Evolutionary conservation across 2,329 filamentous ascomycete genomes (phyloP).

Genomic region (Teratosphaeria destructans): DNA sequence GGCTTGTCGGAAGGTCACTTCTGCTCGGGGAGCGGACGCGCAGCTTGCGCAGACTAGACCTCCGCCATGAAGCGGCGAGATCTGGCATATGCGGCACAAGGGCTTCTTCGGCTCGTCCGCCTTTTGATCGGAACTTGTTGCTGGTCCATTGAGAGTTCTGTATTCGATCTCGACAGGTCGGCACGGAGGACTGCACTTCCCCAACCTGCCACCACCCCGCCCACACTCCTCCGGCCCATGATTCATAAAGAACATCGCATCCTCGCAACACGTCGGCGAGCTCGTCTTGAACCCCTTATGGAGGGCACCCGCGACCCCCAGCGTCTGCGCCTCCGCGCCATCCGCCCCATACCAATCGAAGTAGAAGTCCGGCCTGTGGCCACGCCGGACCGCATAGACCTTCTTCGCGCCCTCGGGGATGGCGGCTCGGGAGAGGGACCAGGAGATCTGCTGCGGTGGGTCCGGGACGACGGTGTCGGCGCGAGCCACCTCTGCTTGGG

Average conservation of each 20-base stretch:
- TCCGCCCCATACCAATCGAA: background rate
- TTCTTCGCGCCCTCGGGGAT: background rate
- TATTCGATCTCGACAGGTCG: background rate
- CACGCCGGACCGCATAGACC: conserved; percentile 1
- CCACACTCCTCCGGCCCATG: background rate
- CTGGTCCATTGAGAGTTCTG: background rate
- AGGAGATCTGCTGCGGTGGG: background rate
- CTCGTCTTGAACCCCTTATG: background rate
- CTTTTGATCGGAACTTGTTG: background rate
- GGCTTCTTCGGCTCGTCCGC: background rate
- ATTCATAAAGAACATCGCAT: background rate
- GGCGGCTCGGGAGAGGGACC: background rate
- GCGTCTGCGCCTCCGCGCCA: background rate
- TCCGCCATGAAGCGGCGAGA: background rate
- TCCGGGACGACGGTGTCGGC: background rate
- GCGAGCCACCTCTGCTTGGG: background rate
- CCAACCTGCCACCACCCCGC: background rate
- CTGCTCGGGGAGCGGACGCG: background rate
- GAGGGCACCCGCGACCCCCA: background rate
- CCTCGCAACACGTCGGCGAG: background rate
- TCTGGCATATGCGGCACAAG: background rate
- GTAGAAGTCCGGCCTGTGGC: conserved; percentile 1
- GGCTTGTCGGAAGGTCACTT: background rate
- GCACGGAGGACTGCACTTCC: background rate
- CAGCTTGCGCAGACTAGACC: background rate